Base-by-base conservation (phyloP, 805 yeast species). In the Ogataea sp. region DNA sequence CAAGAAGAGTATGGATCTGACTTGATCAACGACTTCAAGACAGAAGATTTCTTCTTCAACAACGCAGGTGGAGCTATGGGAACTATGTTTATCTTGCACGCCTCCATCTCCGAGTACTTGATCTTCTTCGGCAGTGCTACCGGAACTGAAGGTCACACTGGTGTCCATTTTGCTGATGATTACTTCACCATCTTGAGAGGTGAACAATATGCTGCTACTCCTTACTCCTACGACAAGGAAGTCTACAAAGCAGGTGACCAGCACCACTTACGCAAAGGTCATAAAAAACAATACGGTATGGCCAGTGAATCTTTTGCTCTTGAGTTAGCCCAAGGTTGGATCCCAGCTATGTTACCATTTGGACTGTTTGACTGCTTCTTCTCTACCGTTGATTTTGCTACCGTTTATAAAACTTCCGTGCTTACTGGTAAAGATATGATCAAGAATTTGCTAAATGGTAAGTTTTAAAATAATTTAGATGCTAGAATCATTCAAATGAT, bases 21-120 rank as follows among this genome's bases (percentile, higher is more conserved):
- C 7, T 56, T 72, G 48, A 74, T 90, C 62, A 85, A 85, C 62
- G 78, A 78, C 47, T 70, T 82, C 48, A 75, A 80, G 57, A 67
- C 70, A 37, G 83, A 83, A 39, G 90, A 89, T 48, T 93, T 97
- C 97, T 83, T 93, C 38, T 90, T 80, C 75, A 93, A 93, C 73
- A 87, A 86, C 53, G 98, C 98, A 3, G 98, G 98, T 40, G 96
- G 96, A 50, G 97, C 98, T 38, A 93, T 93, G 98, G 93, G 94
- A 20, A 78, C 88, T 40, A 90, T 93, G 97, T 74, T 86, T 51
- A 86, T 93, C 44, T 69, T 90, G 48, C 98, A 93, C 61, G 97
- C 97, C 10, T 93, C 97, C 8, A 70, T 93, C 51, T 70, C 93
- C 6, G 98, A 93, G 64, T 93, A 93, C 58, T 64, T 93, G 58